These are phyloP conservation scores for Boletus smithii DNA, from an alignment of 1,284 basidiomycete genomes.

Conservation along the genomic window DNA sequence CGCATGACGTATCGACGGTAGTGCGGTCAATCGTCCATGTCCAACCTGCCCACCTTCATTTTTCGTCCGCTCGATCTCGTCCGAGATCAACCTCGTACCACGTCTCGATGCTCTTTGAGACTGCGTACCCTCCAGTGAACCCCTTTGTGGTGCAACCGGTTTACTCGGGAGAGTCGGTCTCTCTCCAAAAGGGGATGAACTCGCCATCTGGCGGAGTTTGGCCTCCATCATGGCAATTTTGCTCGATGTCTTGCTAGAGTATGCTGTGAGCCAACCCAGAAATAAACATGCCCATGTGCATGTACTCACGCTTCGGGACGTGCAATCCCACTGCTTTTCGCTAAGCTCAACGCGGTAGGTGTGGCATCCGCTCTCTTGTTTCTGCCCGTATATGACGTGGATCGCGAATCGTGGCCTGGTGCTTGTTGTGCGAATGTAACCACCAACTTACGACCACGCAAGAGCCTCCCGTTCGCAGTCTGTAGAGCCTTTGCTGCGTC, in stretches of 20 bases:
- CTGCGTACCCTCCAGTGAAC: neutral
- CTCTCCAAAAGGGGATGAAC: constrained; percentile 26
- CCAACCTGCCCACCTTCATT: neutral
- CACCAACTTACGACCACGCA: constrained; percentile 83
- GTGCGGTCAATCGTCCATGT: neutral
- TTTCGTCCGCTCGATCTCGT: constrained; percentile 1
- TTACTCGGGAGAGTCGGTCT: constrained; percentile 25
- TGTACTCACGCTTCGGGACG: constrained; percentile 60
- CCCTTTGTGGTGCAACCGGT: constrained; percentile 10
- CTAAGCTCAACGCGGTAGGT: constrained; percentile 83
- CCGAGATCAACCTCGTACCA: neutral
- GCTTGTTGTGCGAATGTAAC: constrained; percentile 90
- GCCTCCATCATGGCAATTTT: constrained; percentile 97
- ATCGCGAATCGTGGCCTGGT: constrained; percentile 44
- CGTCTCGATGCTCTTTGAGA: constrained; percentile 1
- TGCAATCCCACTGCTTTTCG: constrained; percentile 68
- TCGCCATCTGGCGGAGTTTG: constrained; percentile 80
- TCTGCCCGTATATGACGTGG: constrained; percentile 26
- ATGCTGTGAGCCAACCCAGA: constrained; percentile 10
- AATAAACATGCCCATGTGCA: neutral
- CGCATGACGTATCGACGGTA: constrained; percentile 6
- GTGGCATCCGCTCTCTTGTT: constrained; percentile 37
- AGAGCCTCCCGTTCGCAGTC: constrained; percentile 73
- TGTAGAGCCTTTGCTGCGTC: constrained; percentile 81
- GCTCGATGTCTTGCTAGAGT: constrained; percentile 60